Evolutionary conservation across 345 rosid species (phyloP), one percentile per base, ranked within the genome.

Genomic region (Pistacia integerrima): DNA sequence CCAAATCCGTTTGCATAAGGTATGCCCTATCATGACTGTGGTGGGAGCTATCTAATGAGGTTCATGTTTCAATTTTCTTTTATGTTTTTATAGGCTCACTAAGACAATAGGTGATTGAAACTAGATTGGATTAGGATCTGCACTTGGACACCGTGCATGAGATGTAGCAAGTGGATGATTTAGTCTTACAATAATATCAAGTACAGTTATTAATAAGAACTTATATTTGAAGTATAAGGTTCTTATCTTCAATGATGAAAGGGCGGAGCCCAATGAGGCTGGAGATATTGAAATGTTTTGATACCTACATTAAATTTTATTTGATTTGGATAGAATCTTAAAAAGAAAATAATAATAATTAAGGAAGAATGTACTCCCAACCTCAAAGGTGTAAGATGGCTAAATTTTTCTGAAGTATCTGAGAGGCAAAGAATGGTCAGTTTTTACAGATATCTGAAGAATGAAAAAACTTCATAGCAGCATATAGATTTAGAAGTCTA

Each of bases 1-100:
- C 33, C 89, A 76, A 58, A 77, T 92, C 72, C 89, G 74, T 70
- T 79, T 78, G 51, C 88, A 87, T 69, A 90, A 87, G 93, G 93
- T 88, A 81, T 79, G 73, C 54, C 54, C 66, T 75, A 64, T 75
- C 41, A 62, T 75, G 66, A 49, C 22, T 61, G 59, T 57, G 20
- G 30, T 74, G 63, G 35, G 41, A 46, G 25, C 63, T 33, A 25
- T 78, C 57, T 64, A 22, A 64, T 9, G 69, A 62, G 36, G 64
- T 51, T 67, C 48, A 11, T n/a, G n/a, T 11, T 30, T 49, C 17
- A 54, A 17, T 41, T 18, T 52, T 55, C 46, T 20, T 62, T 48
- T n/a, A 6, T 33, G 17, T 35, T 0, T 12, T 30, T 73, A 16
- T 71, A 49, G 60, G 25, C n/a, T 51, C 18, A 73, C 30, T 20